phyloP scores from a whole-genome alignment of 495 filamentous ascomycete genomes.

The Neurospora sp. region DNA sequence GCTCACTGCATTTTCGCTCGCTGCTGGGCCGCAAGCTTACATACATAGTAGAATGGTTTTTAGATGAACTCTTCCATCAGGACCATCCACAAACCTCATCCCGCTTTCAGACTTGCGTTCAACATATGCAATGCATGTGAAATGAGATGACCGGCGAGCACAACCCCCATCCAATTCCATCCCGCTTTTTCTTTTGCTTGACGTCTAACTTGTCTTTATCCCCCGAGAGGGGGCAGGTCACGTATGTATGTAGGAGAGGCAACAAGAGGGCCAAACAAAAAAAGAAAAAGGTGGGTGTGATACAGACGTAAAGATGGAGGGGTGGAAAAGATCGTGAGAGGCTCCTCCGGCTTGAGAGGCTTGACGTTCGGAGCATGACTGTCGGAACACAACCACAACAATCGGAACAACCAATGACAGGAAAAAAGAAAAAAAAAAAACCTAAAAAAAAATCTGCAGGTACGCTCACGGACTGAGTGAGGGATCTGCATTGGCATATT shows the following conservation, averaged over 20 bases:
- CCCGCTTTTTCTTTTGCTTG: background rate
- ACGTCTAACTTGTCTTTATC: background rate
- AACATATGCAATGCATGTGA: background rate
- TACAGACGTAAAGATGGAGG: background rate
- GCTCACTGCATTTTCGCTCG: background rate
- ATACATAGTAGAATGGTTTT: background rate
- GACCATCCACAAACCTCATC: background rate
- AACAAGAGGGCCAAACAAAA: background rate
- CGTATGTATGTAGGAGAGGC: background rate
- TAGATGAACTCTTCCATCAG: background rate
- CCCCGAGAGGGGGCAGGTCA: background rate
- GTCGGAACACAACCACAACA: background rate
- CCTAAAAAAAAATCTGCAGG: background rate
- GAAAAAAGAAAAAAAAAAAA: too few relatives aligned
- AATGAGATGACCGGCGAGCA: background rate
- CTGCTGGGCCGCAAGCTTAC: background rate
- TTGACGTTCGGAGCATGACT: background rate
- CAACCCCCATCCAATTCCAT: background rate
- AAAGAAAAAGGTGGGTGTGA: background rate
- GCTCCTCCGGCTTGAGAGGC: background rate
- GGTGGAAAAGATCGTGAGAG: background rate
- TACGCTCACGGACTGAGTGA: background rate
- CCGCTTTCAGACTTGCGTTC: background rate
- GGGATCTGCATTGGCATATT: background rate
- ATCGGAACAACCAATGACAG: background rate